A percentile compares a stretch with the other conserved stretches of the same genome.
Evolutionary conservation across 345 rosid genomes (phyloP).

Genomic region (Mercurialis annua): DNA sequence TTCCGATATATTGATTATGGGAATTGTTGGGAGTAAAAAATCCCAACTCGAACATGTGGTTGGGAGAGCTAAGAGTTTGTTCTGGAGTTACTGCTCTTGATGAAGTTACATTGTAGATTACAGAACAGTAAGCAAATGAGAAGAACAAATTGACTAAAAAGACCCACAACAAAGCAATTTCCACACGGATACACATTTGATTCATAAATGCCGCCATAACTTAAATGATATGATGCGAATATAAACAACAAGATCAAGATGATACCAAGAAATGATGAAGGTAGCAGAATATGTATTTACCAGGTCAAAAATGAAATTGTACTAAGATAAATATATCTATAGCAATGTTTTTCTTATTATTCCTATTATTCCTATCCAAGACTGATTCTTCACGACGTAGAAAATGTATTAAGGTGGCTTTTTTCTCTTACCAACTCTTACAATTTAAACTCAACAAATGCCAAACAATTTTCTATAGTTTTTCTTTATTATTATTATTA

Average conservation of each 20-base stretch:
- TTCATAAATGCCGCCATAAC: background rate
- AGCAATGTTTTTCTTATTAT: no score
- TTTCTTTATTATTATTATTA: no score
- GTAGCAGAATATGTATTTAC: no score
- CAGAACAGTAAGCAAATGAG: background rate
- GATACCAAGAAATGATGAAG: background rate
- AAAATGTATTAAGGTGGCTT: no score
- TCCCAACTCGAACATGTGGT: slow-evolving; percentile 3
- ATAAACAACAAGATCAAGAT: background rate
- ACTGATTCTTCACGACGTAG: background rate
- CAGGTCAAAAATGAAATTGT: no score
- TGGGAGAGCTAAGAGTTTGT: background rate
- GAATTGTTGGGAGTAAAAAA: slow-evolving; percentile 5
- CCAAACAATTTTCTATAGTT: no score
- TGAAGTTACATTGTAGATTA: slow-evolving; percentile 9
- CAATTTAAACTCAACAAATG: background rate
- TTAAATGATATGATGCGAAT: background rate
- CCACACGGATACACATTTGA: background rate
- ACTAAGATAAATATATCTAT: no score
- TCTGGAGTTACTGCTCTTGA: background rate
- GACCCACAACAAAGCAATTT: background rate
- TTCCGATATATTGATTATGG: background rate
- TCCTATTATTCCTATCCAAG: no score
- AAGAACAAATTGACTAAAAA: background rate
- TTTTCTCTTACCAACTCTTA: background rate